Evolutionary conservation across 768 basidiomycete genomes (phyloP).

Genomic region (Suillus bovinus): DNA sequence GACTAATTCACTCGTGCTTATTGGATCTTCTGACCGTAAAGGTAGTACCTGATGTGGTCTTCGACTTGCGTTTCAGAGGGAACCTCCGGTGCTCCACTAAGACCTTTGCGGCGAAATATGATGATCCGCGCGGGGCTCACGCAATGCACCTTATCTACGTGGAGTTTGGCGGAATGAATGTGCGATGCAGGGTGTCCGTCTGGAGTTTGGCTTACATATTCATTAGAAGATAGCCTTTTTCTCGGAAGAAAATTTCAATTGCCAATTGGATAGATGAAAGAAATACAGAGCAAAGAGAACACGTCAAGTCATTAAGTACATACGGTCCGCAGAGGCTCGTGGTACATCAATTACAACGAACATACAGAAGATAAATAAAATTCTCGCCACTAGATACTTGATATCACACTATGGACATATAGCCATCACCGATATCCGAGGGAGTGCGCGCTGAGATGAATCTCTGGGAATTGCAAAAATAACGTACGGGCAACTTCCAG

Average conservation of each 20-base stretch:
- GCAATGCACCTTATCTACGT: neutral
- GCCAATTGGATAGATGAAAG: neutral
- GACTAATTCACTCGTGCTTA: neutral
- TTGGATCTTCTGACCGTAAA: neutral
- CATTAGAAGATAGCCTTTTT: neutral
- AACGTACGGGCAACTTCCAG: conserved; percentile 1
- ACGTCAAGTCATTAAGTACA: neutral
- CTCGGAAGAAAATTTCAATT: neutral
- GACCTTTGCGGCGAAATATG: neutral
- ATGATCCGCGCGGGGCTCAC: neutral
- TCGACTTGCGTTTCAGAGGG: neutral
- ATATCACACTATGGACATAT: conserved; percentile 14
- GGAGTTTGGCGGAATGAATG: neutral
- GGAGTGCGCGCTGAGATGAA: conserved; percentile 7
- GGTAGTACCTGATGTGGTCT: neutral
- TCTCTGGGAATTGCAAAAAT: conserved; percentile 9
- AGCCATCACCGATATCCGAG: conserved; percentile 12
- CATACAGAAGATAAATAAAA: neutral
- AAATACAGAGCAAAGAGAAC: neutral
- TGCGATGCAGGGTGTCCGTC: no score
- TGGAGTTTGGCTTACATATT: no score
- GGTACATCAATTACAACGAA: conserved; percentile 3
- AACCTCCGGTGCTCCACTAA: neutral
- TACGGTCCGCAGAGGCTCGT: neutral
- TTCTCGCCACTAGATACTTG: neutral